Conservation (phyloP, 345 rosid genomes). For the Lepidium sativum region DNA sequence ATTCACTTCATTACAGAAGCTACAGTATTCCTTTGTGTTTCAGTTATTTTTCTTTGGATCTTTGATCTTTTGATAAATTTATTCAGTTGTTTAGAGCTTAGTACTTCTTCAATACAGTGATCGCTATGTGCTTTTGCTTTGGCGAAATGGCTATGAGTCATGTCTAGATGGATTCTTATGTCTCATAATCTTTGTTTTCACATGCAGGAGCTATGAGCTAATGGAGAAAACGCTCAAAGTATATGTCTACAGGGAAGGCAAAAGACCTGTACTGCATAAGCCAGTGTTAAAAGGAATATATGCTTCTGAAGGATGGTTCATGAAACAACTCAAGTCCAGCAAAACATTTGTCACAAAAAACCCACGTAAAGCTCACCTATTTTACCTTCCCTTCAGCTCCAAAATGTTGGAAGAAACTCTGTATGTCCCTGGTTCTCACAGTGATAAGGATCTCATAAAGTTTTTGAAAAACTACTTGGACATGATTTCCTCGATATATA, state of each 20-base stretch:
- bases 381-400: constrained; percentile 89
- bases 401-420: constrained; percentile 63
- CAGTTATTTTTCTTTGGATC: neutral
- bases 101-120: neutral
- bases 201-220: constrained; percentile 82
- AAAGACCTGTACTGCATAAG: constrained; percentile 61
- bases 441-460: constrained; percentile 46
- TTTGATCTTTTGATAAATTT: neutral
- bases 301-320: constrained; percentile 99
- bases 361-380: constrained; percentile 69
- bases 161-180: neutral
- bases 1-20: neutral
- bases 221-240: constrained; percentile 84
- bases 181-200: neutral
- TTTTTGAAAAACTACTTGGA: constrained; percentile 59
- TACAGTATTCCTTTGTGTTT: neutral
- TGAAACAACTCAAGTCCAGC: constrained; percentile 69
- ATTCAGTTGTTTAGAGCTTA: neutral
- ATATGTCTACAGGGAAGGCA: constrained; percentile 80
- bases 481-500: constrained; percentile 49
- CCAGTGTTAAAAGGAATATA: constrained; percentile 80
- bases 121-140: neutral
- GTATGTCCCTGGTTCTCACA: constrained; percentile 68
- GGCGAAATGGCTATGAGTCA: constrained; percentile 1
- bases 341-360: constrained; percentile 53